Percentiles rank a stretch among this genome's conserved stretches.
phyloP scores from a whole-genome alignment of 2,329 filamentous ascomycete species.

The Myriosclerotinia curreyana region DNA sequence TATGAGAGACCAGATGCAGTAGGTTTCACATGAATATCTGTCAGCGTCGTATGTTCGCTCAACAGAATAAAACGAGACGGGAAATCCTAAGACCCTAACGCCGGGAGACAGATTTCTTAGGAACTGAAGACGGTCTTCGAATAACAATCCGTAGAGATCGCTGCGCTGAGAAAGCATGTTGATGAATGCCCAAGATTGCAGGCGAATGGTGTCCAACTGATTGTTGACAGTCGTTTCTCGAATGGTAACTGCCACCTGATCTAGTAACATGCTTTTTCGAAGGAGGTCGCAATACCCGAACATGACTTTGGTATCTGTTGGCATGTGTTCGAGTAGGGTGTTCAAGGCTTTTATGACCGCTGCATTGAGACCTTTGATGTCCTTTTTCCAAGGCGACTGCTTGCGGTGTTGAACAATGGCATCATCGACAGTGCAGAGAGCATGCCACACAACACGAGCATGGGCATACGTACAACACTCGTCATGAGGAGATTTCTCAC shows the following conservation, averaged over 20 bases:
- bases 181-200: not conserved
- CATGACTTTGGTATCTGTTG: not conserved
- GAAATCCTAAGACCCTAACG: not conserved
- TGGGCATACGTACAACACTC: not conserved
- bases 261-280: conserved; percentile 1
- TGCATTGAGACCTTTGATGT: not conserved
- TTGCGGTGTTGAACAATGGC: not conserved
- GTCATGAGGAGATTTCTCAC: not conserved
- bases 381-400: not conserved
- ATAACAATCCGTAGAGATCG: not conserved
- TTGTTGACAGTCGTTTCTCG: not conserved
- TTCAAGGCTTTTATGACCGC: not conserved
- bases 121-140: not conserved
- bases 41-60: not conserved
- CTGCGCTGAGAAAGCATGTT: not conserved
- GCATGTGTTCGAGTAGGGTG: not conserved
- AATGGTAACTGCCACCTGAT: not conserved
- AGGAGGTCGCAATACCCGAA: not conserved
- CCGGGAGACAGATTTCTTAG: not conserved
- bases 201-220: not conserved
- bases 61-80: not conserved
- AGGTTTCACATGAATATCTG: not conserved
- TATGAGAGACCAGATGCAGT: not conserved
- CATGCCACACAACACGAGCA: conserved; percentile 1
- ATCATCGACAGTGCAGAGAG: not conserved